These are phyloP conservation scores for Cladobotryum protrusum DNA, from an alignment of 2,329 filamentous ascomycete genomes.

Conservation along the genomic window DNA sequence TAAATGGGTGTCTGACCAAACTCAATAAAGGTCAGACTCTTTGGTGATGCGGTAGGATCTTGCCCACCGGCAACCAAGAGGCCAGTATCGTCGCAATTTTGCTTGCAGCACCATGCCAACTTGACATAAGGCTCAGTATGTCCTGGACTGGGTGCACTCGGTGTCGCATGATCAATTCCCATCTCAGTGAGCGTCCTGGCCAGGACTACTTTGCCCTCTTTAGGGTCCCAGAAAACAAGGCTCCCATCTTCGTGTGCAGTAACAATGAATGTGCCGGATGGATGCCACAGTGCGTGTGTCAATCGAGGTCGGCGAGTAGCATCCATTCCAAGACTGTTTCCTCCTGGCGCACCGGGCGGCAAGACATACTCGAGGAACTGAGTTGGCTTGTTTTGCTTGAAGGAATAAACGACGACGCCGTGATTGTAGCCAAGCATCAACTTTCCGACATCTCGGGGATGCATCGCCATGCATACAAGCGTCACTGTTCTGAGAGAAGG, in stretches of 20 bases:
- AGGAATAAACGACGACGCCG: conserved; percentile 84
- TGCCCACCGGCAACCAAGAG: conserved; percentile 81
- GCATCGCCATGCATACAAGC: conserved; percentile 74
- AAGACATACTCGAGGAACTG: conserved; percentile 81
- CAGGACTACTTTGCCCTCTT: conserved; percentile 77
- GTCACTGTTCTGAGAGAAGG: conserved; percentile 54
- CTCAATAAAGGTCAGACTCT: conserved; percentile 83
- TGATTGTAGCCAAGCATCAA: conserved; percentile 85
- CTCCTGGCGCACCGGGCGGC: conserved; percentile 75
- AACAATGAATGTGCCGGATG: conserved; percentile 81
- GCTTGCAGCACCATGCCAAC: conserved; percentile 89
- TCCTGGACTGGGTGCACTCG: conserved; percentile 44
- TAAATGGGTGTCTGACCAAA: conserved; percentile 85
- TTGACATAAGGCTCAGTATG: conserved; percentile 69
- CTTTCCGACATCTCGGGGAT: conserved; percentile 87
- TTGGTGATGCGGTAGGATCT: conserved; percentile 57
- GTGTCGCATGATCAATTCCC: conserved; percentile 62
- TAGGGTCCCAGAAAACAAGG: conserved; percentile 89
- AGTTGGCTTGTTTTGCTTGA: conserved; percentile 78
- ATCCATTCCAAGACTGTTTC: conserved; percentile 59
- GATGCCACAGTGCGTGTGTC: conserved; percentile 87
- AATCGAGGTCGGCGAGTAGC: conserved; percentile 64
- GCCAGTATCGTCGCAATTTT: conserved; percentile 88
- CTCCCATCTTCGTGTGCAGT: conserved; percentile 88
- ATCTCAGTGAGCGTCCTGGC: conserved; percentile 73